Conservation (phyloP, 208 protist species). For the Trypanosomatidae sp. region DNA sequence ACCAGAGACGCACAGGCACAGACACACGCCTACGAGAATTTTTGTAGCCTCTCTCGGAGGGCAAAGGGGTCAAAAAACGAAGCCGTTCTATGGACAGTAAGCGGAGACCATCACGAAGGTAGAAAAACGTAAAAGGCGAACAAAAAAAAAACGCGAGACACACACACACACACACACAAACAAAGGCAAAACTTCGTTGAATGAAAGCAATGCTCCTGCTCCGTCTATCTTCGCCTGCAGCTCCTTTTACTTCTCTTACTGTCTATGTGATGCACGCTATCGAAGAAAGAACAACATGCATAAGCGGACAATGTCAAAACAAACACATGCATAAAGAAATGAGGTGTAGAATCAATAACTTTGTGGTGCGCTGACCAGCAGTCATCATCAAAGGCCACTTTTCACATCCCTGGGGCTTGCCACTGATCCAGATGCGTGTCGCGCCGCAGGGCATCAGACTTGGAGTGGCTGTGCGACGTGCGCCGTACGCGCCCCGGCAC, state of each 20-base stretch:
- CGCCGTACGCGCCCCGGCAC: conserved; percentile 13
- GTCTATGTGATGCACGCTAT: conserved; percentile 1
- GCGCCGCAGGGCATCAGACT: conserved; percentile 13
- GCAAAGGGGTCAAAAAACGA: not conserved
- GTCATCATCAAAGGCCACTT: not conserved
- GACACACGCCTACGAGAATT: not conserved
- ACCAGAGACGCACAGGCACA: not conserved
- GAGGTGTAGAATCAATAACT: not conserved
- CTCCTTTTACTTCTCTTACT: not conserved
- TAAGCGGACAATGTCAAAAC: not conserved
- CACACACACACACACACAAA: not conserved
- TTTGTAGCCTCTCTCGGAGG: conserved; percentile 2
- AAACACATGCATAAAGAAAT: not conserved
- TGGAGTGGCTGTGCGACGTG: conserved; percentile 22
- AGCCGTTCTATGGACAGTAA: conserved; percentile 8
- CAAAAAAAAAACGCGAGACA: not conserved
- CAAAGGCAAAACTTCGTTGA: not conserved
- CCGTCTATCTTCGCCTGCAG: not conserved
- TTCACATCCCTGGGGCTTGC: conserved; percentile 25
- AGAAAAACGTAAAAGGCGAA: not conserved
- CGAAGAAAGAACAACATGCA: not conserved
- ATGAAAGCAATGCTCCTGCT: not conserved
- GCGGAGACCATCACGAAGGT: not conserved
- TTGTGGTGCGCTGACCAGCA: not conserved
- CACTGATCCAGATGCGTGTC: conserved; percentile 27